Base-by-base conservation (phyloP, 73 alveolate species). In the Paramecium tetraurelia region DNA sequence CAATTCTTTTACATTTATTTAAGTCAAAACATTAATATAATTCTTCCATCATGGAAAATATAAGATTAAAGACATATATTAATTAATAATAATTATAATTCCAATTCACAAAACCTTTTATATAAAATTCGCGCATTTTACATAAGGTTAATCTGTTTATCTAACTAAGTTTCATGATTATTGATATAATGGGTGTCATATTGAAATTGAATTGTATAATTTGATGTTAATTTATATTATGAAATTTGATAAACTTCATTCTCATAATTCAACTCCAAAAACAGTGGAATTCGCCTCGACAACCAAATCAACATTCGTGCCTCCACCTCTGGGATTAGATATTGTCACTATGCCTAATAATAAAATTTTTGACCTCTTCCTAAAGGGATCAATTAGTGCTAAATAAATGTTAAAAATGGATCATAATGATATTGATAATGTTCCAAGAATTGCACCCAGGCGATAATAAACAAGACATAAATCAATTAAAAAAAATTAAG, bases 271-370 rank as follows among this genome's bases (percentile, higher is more conserved):
- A 31, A 31, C 84, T 7, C 84, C 84, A 27, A 63, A 31, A 63
- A 63, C 84, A 9, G 46, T 31, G 1, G 41, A 29, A 72, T 72
- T 72, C 16, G 0, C 33, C 14, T 40, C 59, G 16, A 72, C 69
- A 53, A 38, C 86, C 3, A 33, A 72, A 72, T 38, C 57, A 35
- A 33, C 59, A 20, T 43, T 80, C 46, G 36, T 80, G 14, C 90
- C 90, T 18, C 90, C 90, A 20, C 90, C 90, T 14, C 31, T 80
- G 7, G 90, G 90, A 1, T 21, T 80, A 22, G 48, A 48, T 20
- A 46, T 80, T 2, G 90, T 80, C n/a, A 31, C 90, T 44, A 44
- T 44, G 75, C 90, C 90, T 8, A 41, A 41, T 44, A 29, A 31
- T 2, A 41, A 80, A 44, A 40, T 80, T 31, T 80, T 80, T 80